Evolutionary conservation across 345 rosid genomes (phyloP), one percentile per base, ranked within the genome.

Genomic region (Boechera stricta): DNA sequence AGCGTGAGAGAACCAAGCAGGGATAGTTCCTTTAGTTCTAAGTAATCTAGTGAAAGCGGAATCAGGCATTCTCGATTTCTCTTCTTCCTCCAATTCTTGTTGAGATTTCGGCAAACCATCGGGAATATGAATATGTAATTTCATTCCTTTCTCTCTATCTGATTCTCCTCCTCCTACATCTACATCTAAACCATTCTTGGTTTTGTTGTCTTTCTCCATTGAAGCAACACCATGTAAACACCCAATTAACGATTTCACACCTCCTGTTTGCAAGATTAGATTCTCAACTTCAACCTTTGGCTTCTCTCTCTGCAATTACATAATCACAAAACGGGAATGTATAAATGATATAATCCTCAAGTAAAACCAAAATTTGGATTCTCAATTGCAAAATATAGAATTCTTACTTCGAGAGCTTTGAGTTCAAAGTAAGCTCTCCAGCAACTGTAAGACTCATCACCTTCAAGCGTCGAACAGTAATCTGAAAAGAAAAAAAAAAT

Each of bases 391-490:
- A 32, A 16, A 24, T 31, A 16, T 24, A 26, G 26, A 70, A 42
- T n/a, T 0, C n/a, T 13, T 75, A 89, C 97, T 79, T 91, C 92
- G 21, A 93, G 91, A 36, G 91, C 96, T 76, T 85, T 88, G 3
- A 93, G 90, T 79, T 93, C 98, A 60, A 86, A 87, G 77, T 85
- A 89, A 51, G 97, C 97, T 76, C 78, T 87, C 98, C 98, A 93
- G 63, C 98, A 90, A 73, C 92, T 85, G 58, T 88, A 91, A 24
- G 87, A 87, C 16, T 84, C 89, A 41, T 88, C 97, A 71, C 97
- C 98, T 79, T 91, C 96, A 29, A 93, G 90, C 3, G 89, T 88
- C 3, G 92, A 83, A 70, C 97, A 93, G 54, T 93, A 91, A 78
- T 91, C 97, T 93, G 24, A 21, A 21, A 21, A 18, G 18, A 18